Evolutionary conservation across 495 filamentous ascomycete genomes (phyloP), one percentile per base, ranked within the genome.

Genomic region (Talaromyces nanjingensis): DNA sequence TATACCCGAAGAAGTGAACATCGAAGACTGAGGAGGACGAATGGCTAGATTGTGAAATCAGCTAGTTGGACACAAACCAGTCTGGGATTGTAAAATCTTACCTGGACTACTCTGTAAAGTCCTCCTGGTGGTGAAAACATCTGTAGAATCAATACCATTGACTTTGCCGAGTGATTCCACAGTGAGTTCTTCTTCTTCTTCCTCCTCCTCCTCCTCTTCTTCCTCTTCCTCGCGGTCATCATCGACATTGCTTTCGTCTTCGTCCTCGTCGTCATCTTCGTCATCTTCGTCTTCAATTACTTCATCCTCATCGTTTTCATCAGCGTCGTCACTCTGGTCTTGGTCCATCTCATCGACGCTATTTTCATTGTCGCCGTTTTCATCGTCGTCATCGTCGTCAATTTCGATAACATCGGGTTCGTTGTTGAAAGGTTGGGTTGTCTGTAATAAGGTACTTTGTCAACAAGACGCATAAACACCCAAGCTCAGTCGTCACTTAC

Each of bases 1-100:
- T 24, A 79, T 76, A 61, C 80, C 77, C 8, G 76, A 74, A 7
- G 78, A 76, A n/a, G 81, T 82, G 39, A 81, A 81, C n/a, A 81
- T 64, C 25, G 66, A 56, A 5, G 67, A 69, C 34, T 77, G 71
- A 29, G 72, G 76, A 14, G 71, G 69, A 14, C 65, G 56, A 42
- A 65, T 62, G 16, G 71, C 70, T 64, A 68, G 45, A 12, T 59
- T 34, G 55, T 27, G 57, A 39, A 53, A 59, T 76, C 63, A 71
- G 69, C 65, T 29, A 66, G 34, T 60, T 33, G 5, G 8, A 57
- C 27, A 31, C 14, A 37, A 7, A 34, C 12, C 12, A 6, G 34
- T 7, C 18, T 33, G 25, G 31, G 16, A 3, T 65, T 9, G 49
- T 31, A 57, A 65, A 67, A 11, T 64, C 63, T 34, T 70, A 63